These are phyloP conservation scores for Leccinum boreale DNA, from an alignment of 768 basidiomycete species.

Conservation along the genomic window DNA sequence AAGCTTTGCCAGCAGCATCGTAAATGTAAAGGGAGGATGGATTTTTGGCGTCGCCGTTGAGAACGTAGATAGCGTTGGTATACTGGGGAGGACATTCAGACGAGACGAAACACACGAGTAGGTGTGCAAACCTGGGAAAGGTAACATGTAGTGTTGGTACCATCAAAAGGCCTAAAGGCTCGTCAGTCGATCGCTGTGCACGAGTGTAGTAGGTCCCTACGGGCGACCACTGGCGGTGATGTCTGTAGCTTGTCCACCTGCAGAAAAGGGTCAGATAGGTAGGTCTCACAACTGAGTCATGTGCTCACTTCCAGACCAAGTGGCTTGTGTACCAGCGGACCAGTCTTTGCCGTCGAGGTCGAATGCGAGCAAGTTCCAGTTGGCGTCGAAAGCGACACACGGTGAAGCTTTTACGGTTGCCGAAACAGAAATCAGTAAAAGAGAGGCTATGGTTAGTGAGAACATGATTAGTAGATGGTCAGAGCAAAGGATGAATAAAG, in stretches of 20 bases:
- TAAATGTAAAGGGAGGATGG: slow-evolving; percentile 77
- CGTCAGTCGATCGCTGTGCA: neutral
- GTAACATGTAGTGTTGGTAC: slow-evolving; percentile 63
- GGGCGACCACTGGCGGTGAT: slow-evolving; percentile 76
- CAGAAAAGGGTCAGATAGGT: slow-evolving; percentile 2
- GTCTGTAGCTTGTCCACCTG: slow-evolving; percentile 46
- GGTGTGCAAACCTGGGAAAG: slow-evolving; percentile 53
- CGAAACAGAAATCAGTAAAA: slow-evolving; percentile 43
- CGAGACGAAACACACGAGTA: neutral
- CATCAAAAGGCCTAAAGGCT: slow-evolving; percentile 58
- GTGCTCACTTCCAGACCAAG: slow-evolving; percentile 59
- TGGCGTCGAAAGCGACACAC: slow-evolving; percentile 77
- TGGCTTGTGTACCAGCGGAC: slow-evolving; percentile 65
- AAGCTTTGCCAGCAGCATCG: slow-evolving; percentile 65
- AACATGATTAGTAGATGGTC: slow-evolving; percentile 30
- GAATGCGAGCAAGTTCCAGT: slow-evolving; percentile 85
- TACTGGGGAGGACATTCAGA: slow-evolving; percentile 45
- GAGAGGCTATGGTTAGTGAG: slow-evolving; percentile 47
- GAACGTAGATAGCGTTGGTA: slow-evolving; percentile 80
- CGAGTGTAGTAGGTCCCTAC: slow-evolving; percentile 41
- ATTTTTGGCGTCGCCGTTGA: slow-evolving; percentile 72
- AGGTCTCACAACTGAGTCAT: neutral
- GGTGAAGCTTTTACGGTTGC: slow-evolving; percentile 39
- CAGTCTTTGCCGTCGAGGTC: slow-evolving; percentile 84
- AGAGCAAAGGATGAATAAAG: neutral